Conservation (phyloP, 345 rosid species). For the Syzygium jambos region DNA sequence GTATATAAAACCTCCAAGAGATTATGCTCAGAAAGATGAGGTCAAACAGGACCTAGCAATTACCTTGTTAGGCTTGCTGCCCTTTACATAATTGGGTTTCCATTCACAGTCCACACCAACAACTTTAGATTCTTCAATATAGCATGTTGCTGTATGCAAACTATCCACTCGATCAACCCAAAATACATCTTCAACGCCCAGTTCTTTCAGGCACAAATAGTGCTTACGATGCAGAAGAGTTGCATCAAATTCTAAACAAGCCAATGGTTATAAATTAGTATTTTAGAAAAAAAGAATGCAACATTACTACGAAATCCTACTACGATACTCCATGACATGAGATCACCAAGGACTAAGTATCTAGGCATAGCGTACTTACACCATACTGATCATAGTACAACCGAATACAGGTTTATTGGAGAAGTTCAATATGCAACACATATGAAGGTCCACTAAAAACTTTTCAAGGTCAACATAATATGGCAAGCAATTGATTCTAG, state of each 20-base stretch:
- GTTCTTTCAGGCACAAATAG: slow-evolving; percentile 57
- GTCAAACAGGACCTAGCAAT: neutral
- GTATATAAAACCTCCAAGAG: neutral
- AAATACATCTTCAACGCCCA: slow-evolving; percentile 45
- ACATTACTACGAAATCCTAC: neutral
- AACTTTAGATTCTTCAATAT: slow-evolving; percentile 65
- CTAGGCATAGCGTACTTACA: neutral
- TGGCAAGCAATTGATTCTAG: too few species aligned
- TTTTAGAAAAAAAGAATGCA: neutral
- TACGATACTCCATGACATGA: neutral
- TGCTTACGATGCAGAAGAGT: slow-evolving; percentile 16
- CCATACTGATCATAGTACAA: neutral
- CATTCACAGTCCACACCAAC: slow-evolving; percentile 92
- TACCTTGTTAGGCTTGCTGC: slow-evolving; percentile 75
- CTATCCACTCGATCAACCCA: slow-evolving; percentile 76
- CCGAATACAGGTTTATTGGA: neutral
- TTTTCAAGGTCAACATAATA: neutral
- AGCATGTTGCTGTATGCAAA: slow-evolving; percentile 40
- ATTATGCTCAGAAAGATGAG: neutral
- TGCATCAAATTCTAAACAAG: slow-evolving; percentile 46
- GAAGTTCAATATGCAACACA: neutral
- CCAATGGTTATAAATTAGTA: slow-evolving; percentile 1
- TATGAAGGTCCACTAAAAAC: neutral
- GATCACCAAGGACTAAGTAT: neutral
- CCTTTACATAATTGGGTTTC: slow-evolving; percentile 86